Percentiles rank a stretch among this genome's conserved stretches.
These are phyloP conservation scores for Dactylellina sp. DNA, from an alignment of 2,329 filamentous ascomycete species.

Conservation along the genomic window DNA sequence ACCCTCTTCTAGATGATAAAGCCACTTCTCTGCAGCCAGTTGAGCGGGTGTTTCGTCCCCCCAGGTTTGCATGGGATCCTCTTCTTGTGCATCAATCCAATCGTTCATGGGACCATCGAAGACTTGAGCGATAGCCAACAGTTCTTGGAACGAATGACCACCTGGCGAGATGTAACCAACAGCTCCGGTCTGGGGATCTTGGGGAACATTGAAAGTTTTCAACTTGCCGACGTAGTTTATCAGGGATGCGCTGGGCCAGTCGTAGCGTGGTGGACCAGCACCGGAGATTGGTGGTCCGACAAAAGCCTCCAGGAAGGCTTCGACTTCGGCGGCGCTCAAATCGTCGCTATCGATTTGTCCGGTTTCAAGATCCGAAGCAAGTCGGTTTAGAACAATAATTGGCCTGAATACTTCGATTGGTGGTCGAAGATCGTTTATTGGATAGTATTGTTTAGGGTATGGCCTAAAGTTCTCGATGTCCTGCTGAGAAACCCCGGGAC, in stretches of 20 bases:
- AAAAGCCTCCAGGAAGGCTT: conserved; percentile 28
- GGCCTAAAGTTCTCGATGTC: conserved; percentile 7
- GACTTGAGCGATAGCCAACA: conserved; percentile 8
- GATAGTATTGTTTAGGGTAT: conserved; percentile 16
- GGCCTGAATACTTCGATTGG: conserved; percentile 26
- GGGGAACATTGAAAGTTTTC: conserved; percentile 5
- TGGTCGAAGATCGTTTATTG: conserved; percentile 6
- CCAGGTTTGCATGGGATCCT: neutral
- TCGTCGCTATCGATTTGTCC: neutral
- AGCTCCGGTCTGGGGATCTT: neutral
- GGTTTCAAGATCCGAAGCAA: conserved; percentile 10
- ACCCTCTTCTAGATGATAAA: conserved; percentile 21
- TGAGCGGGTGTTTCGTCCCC: conserved; percentile 6
- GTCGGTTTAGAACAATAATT: conserved; percentile 19
- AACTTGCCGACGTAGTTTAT: conserved; percentile 16
- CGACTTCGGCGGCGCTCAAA: neutral
- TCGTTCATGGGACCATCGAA: neutral
- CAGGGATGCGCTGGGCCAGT: conserved; percentile 23
- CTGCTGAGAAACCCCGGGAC: neutral
- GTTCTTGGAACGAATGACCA: conserved; percentile 16
- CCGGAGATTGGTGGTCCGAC: conserved; percentile 12
- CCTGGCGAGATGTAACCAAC: conserved; percentile 4
- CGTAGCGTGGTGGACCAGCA: neutral
- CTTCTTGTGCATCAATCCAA: conserved; percentile 8
- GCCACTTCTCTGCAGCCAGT: conserved; percentile 27